Percentiles rank a stretch among this genome's conserved stretches.
These are phyloP conservation scores for Trichoderma virens DNA, from an alignment of 495 filamentous ascomycete species.

Conservation along the genomic window DNA sequence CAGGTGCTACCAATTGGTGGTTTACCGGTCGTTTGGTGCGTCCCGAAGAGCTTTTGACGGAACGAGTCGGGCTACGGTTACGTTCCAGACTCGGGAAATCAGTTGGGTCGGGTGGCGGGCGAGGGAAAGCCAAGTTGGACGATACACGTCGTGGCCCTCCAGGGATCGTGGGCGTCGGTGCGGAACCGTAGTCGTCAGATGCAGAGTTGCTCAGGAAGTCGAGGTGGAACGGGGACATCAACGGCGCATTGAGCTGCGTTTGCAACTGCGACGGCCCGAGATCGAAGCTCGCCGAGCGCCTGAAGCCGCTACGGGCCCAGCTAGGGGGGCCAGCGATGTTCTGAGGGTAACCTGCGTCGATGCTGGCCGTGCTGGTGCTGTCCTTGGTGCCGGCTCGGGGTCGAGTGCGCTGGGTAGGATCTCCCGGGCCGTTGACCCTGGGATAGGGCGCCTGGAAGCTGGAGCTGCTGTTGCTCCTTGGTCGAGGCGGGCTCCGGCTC, in stretches of 20 bases:
- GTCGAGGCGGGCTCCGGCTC: conserved; percentile 13
- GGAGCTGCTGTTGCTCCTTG: conserved; percentile 77
- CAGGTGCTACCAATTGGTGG: conserved; percentile 23
- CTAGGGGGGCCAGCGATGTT: conserved; percentile 27
- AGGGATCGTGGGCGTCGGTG: conserved; percentile 81
- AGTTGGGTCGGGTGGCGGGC: conserved; percentile 31
- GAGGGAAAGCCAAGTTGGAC: conserved; percentile 32
- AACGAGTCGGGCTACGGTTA: conserved; percentile 53
- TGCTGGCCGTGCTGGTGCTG: conserved; percentile 53
- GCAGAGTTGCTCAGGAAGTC: conserved; percentile 11
- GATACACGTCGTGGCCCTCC: conserved; percentile 59
- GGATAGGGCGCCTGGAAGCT: conserved; percentile 55
- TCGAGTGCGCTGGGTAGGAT: conserved; percentile 34
- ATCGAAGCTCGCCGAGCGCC: conserved; percentile 30
- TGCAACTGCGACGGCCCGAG: conserved; percentile 2
- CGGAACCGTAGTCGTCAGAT: conserved; percentile 66
- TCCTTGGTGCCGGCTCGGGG: conserved; percentile 63
- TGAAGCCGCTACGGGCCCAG: conserved; percentile 43
- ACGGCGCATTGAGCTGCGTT: conserved; percentile 5
- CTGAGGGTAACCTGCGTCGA: conserved; percentile 55
- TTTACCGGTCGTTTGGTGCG: conserved; percentile 23
- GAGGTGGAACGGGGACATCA: conserved; percentile 2
- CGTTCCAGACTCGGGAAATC: conserved; percentile 36
- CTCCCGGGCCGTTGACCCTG: conserved; percentile 55
- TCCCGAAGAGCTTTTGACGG: conserved; percentile 47